Conservation (phyloP, 2,329 filamentous ascomycete genomes). For the Lachnellula cervina region DNA sequence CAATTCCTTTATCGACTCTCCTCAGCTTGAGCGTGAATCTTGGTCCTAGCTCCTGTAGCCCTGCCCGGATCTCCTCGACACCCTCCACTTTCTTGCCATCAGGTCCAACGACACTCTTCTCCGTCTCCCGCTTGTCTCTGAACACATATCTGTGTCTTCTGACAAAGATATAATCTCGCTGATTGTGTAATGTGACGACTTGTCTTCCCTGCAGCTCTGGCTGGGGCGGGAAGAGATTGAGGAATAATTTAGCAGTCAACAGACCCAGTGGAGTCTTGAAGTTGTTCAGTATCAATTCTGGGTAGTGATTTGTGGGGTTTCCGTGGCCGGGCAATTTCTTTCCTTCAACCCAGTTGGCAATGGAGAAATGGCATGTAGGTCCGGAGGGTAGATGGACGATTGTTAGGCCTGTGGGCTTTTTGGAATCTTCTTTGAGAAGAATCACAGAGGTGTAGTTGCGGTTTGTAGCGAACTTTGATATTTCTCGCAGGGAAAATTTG, state of each 20-base stretch:
- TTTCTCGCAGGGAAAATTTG: constrained; percentile 90
- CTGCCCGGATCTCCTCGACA: constrained; percentile 78
- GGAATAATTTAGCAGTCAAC: constrained; percentile 80
- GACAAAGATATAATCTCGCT: constrained; percentile 94
- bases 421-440: constrained; percentile 83
- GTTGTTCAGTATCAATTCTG: constrained; percentile 86
- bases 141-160: constrained; percentile 89
- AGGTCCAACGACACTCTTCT: constrained; percentile 77
- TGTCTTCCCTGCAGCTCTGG: constrained; percentile 84
- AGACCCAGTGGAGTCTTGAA: constrained; percentile 91
- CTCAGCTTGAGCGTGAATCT: constrained; percentile 81
- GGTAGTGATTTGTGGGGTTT: constrained; percentile 83
- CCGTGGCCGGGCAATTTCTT: constrained; percentile 83
- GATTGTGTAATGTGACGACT: constrained; percentile 89
- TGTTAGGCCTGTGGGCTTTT: constrained; percentile 75
- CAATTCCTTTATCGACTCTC: constrained; percentile 85
- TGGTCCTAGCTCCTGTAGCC: constrained; percentile 86
- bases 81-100: constrained; percentile 82
- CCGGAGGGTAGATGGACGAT: constrained; percentile 79
- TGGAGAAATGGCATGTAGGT: constrained; percentile 88
- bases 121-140: constrained; percentile 77
- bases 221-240: constrained; percentile 69
- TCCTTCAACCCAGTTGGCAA: constrained; percentile 86
- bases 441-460: constrained; percentile 79
- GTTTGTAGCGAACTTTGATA: constrained; percentile 77